phyloP scores from a whole-genome alignment of 2,329 filamentous ascomycete species.

The Fusarium sp. region DNA sequence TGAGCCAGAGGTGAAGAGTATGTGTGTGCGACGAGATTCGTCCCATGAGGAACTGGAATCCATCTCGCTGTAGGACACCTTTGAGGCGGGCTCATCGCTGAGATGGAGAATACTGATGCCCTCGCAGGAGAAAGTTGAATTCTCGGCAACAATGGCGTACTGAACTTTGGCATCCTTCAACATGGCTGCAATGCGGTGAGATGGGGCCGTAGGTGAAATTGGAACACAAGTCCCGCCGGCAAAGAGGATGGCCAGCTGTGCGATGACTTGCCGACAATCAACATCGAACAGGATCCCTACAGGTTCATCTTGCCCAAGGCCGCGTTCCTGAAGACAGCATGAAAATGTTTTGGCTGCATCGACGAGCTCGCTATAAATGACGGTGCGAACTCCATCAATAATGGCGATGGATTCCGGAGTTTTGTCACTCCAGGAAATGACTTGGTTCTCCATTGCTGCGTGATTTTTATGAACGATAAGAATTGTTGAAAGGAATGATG shows the following conservation, averaged over 20 bases:
- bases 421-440: not conserved
- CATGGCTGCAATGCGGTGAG: not conserved
- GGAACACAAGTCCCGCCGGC: not conserved
- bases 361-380: not conserved
- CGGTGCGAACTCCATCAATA: not conserved
- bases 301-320: not conserved
- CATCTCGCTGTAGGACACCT: fast-evolving
- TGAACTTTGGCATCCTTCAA: not conserved
- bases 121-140: not conserved
- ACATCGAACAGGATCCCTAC: not conserved
- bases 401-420: not conserved
- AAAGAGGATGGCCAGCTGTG: not conserved
- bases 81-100: not conserved
- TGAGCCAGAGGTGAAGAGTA: not conserved
- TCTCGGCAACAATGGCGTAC: not conserved
- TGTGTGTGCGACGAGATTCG: not conserved
- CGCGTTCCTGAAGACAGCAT: not conserved
- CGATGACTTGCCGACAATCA: not conserved
- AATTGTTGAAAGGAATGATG: not conserved
- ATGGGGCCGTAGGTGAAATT: not conserved
- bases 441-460: not conserved
- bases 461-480: no score
- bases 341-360: not conserved
- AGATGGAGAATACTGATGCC: not conserved
- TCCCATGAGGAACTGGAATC: not conserved